Evolutionary conservation across 305 asterid species (phyloP).

Genomic region (Solanum hybrid): DNA sequence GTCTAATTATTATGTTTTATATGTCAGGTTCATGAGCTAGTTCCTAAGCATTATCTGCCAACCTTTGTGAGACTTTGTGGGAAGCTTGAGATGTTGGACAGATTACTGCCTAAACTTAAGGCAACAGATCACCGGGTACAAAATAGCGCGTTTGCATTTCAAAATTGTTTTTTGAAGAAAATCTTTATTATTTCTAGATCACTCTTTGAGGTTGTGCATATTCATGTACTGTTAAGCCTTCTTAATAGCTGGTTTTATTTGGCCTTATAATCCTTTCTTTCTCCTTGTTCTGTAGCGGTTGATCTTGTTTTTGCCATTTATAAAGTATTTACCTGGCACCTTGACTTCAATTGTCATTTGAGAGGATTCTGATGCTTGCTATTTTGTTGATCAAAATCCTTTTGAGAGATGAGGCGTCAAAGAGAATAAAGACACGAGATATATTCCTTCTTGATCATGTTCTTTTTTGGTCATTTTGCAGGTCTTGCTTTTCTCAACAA

Average conservation of each 20-base stretch:
- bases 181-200: not conserved
- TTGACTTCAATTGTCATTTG: not conserved
- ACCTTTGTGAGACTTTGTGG: slow-evolving; percentile 84
- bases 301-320: not conserved
- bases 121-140: slow-evolving; percentile 99
- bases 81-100: slow-evolving; percentile 99
- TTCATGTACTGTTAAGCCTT: not conserved
- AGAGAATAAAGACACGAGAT: not conserved
- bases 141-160: not conserved
- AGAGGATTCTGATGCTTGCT: not conserved
- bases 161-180: slow-evolving; percentile 7
- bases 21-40: slow-evolving; percentile 68
- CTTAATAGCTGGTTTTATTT: not conserved
- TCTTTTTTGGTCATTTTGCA: slow-evolving; percentile 20
- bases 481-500: slow-evolving; percentile 97
- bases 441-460: not conserved
- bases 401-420: not conserved
- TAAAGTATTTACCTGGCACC: not conserved
- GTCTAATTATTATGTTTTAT: not conserved
- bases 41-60: slow-evolving; percentile 94
- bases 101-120: slow-evolving; percentile 89
- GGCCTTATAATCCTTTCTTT: not conserved
- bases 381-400: not conserved
- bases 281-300: not conserved
- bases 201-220: not conserved